Base-by-base conservation (phyloP, 2,329 filamentous ascomycete species). In the Domatiomyces catenatus region DNA sequence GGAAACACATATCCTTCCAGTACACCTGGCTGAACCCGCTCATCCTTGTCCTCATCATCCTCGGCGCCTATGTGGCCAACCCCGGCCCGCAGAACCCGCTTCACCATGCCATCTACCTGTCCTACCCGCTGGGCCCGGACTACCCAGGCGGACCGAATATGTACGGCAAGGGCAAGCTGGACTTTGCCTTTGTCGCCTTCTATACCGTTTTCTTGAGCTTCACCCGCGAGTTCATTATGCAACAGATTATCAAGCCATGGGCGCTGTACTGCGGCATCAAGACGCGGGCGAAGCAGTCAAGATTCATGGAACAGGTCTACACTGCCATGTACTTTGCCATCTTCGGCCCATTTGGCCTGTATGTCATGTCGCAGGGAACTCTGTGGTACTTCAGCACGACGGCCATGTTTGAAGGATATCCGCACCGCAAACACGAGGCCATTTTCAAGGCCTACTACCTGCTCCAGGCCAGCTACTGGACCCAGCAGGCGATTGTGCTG, bases 241-340 rank as follows among this genome's bases (percentile, higher is more conserved):
- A 93, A 68, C 80, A 84, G 61, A 60, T 92, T 48, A 75, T 93
- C 50, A 77, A 81, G 7, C 87, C 86, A 0, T 69, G 88, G 50
- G 84, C 86, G 17, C 73, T 79, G 49, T 70, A 69, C 54, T 77
- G 71, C 48, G 82, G 84, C 26, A 77, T 93, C 61, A 74, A 67
- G 56, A 78, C 75, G 53, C 75, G 80, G 48, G 77, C 73, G 57
- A 93, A 92, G 71, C 85, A 90, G 67, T 75, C 80, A 15, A 80
- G 87, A 43, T 93, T 92, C 72, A 89, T 93, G 84, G 87, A 94
- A 67, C 87, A 94, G 68, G 77, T 82, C 64, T 94, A 94, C 69
- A 93, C 86, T 2, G 86, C 86, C 48, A 70, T 92, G 50, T 94
- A 94, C 74, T 93, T 93, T 67, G 77, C 67, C 53, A 62, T 88